Evolutionary conservation across 805 yeast species (phyloP), one percentile per base, ranked within the genome.

Genomic region (Saturnispora halmiae): DNA sequence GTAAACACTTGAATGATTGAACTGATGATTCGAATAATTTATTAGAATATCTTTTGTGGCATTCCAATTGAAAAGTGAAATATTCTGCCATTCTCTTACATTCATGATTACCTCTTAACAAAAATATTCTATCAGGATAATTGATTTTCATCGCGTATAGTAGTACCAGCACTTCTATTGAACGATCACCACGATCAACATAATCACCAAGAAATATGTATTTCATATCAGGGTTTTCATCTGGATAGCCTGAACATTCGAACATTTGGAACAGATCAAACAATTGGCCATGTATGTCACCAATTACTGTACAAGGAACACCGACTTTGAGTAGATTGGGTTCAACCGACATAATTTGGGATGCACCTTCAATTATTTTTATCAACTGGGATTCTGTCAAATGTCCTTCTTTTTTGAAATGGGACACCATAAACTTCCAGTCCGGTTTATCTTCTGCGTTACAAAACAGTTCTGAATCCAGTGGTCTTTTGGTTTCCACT

Each of bases 261-360:
- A 90, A 82, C 45, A 90, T 64, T 60, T 87, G 87, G 73, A 88
- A 69, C 50, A 92, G 67, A 61, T 92, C 98, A 58, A 73, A 87
- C 61, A 74, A 90, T 59, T 92, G 97, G n/a, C 98, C 98, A 60
- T 90, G 97, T 13, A 90, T 75, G 60, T 90, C 97, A 39, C 98
- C 98, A 61, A 95, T 87, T 3, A 92, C 88, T 1, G 95, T 86
- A 2, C 88, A 82, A 1, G 97, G 98, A 2, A 96, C 94, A 1
- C 85, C 84, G 2, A 92, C 81, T 19, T 69, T 69, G 35, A 90
- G 64, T 53, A 92, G 57, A 52, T 82, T 90, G 2, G 95, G 90
- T 54, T 90, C 97, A 29, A 63, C 58, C 18, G 69, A 58, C 42
- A 92, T 67, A 6, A 79, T 59, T 15, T 67, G 68, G 1, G 85